Percentiles rank a stretch among this genome's conserved stretches.
phyloP scores from a whole-genome alignment of 306 rosid genomes.

The Arachis hypogaea region DNA sequence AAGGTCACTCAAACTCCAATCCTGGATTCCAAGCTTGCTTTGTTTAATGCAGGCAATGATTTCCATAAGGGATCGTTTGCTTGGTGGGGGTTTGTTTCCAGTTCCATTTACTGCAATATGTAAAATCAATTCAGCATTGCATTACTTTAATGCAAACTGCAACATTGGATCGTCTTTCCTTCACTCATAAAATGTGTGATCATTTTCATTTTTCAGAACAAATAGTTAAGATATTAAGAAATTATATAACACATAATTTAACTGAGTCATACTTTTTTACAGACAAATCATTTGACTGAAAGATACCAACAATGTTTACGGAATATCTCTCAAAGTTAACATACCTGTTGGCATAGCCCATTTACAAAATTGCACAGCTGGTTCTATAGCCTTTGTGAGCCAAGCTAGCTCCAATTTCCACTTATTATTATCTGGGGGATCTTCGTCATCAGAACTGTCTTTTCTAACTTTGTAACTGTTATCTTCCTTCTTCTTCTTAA shows the following conservation, averaged over 20 bases:
- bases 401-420: slow-evolving; percentile 84
- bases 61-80: slow-evolving; percentile 70
- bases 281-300: slow-evolving; percentile 18
- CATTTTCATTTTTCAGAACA: slow-evolving; percentile 12
- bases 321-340: slow-evolving; percentile 47
- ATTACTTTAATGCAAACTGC: slow-evolving; percentile 30
- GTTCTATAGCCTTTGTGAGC: slow-evolving; percentile 85
- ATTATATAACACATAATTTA: background rate
- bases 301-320: slow-evolving; percentile 36
- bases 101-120: slow-evolving; percentile 60
- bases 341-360: slow-evolving; percentile 91
- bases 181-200: background rate
- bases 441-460: slow-evolving; percentile 58
- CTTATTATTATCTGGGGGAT: slow-evolving; percentile 56
- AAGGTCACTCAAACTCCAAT: slow-evolving; percentile 97
- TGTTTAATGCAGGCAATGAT: slow-evolving; percentile 77
- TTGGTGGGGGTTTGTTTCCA: slow-evolving; percentile 55
- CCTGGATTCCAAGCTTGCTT: slow-evolving; percentile 84
- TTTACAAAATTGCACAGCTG: slow-evolving; percentile 86
- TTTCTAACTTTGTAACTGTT: slow-evolving; percentile 43
- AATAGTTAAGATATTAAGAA: background rate
- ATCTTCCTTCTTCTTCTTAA: slow-evolving; percentile 46
- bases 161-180: background rate
- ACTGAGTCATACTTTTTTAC: slow-evolving; percentile 23
- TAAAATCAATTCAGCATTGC: slow-evolving; percentile 33